Base-by-base conservation (phyloP, 805 yeast genomes). In the Metschnikowia colocasiae region DNA sequence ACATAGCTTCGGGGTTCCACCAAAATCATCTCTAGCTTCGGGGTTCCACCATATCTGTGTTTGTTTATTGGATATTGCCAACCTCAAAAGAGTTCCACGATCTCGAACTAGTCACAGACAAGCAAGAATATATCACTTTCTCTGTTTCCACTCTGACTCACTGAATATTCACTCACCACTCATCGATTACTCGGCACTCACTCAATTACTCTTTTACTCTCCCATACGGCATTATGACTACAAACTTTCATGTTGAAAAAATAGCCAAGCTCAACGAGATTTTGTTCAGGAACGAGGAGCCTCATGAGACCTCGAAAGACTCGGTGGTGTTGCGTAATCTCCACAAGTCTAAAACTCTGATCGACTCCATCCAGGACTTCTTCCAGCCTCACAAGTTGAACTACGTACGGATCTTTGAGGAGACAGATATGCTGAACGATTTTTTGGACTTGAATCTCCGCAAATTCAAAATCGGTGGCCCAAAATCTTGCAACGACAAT, bases 281-380 rank as follows among this genome's bases (percentile, higher is more conserved):
- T 10, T 18, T 40, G n/a, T 40, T 40, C 30, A 7, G 13, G n/a
- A 19, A 20, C n/a, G 23, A 39, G 19, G 42, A 39, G 18, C 4
- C 18, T 10, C 42, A 19, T 12, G 30, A 25, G 6, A 15, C 36
- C 9, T 15, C 43, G 6, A 37, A 23, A 32, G 30, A 23, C 29
- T 20, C 36, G 9, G 22, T 40, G 22, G 36, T 40, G 13, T 30
- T 40, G 22, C 43, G 43, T 16, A 26, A 40, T 15, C 36, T 40
- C 12, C 6, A 10, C 15, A 40, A 40, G 43, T 31, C 43, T n/a
- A 40, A 32, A 12, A 32, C 43, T 6, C 43, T 40, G 43, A 40
- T 40, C 23, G 16, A 32, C 20, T 40, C 43, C 22, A 32, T 40
- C 22, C 43, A 23, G 35, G 19, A 30, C 35, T 40, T 31, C 15